Conservation (phyloP, 768 basidiomycete species). For the Mrakia blollopis region DNA sequence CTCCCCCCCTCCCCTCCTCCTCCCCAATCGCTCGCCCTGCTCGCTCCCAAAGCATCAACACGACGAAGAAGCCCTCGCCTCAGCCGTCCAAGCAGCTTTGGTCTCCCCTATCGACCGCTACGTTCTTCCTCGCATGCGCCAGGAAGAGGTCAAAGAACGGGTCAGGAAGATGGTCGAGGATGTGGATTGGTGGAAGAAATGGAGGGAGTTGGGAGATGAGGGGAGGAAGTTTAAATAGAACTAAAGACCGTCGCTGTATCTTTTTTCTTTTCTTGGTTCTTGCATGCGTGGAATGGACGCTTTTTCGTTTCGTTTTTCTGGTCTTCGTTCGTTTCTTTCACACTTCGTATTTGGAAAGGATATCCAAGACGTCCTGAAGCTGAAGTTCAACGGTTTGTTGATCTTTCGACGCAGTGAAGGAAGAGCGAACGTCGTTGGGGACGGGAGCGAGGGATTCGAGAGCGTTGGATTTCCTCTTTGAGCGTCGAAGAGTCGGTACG, state of each 20-base stretch:
- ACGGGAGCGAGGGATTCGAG: no score
- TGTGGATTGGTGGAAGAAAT: slow-evolving; percentile 32
- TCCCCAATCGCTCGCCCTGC: background rate
- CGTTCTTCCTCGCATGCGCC: slow-evolving; percentile 20
- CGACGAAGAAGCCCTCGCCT: slow-evolving; percentile 19
- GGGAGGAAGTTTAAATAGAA: slow-evolving; percentile 4
- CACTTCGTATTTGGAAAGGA: no score
- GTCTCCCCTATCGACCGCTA: slow-evolving; percentile 23
- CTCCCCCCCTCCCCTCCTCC: background rate
- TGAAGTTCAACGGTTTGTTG: no score
- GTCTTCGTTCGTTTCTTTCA: background rate
- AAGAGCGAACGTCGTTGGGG: no score
- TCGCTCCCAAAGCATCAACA: slow-evolving; percentile 1
- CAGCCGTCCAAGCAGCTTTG: slow-evolving; percentile 13
- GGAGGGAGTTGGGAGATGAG: slow-evolving; percentile 20
- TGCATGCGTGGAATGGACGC: no score
- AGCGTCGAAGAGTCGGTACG: no score
- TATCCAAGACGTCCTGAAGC: no score
- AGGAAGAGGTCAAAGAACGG: slow-evolving; percentile 20
- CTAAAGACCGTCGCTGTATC: background rate
- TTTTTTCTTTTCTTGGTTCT: background rate
- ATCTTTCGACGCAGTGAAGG: no score
- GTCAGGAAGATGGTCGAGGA: slow-evolving; percentile 23
- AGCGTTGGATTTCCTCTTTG: no score
- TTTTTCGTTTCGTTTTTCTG: background rate